A percentile compares a stretch with the other conserved stretches of the same genome.
phyloP scores from a whole-genome alignment of 352 stramenopile species.

The Phytophthora vignae region DNA sequence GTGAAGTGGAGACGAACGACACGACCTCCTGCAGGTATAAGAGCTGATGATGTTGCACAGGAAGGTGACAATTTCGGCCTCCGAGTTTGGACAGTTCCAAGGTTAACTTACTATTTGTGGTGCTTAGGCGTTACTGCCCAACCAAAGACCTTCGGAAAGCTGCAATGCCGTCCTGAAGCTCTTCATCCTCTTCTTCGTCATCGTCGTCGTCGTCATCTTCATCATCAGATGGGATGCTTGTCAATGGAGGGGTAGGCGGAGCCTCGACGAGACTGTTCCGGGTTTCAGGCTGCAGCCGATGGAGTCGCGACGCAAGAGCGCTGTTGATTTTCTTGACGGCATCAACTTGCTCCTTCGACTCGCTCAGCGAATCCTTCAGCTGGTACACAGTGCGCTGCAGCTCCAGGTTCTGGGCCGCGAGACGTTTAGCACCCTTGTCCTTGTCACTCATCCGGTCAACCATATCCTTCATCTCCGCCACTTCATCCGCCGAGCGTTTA shows the following conservation, averaged over 20 bases:
- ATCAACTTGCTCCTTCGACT: slow-evolving; percentile 74
- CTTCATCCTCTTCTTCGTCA: slow-evolving; percentile 52
- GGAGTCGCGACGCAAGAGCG: slow-evolving; percentile 71
- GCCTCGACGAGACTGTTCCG: slow-evolving; percentile 64
- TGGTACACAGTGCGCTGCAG: slow-evolving; percentile 79
- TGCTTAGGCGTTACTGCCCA: slow-evolving; percentile 9
- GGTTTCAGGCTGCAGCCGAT: slow-evolving; percentile 59
- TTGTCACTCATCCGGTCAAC: slow-evolving; percentile 71
- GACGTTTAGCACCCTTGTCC: slow-evolving; percentile 64
- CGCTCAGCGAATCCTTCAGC: slow-evolving; percentile 74
- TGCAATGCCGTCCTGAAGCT: slow-evolving; percentile 47
- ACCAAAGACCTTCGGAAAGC: slow-evolving; percentile 51
- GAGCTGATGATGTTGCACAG: background rate
- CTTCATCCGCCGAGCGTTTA: slow-evolving; percentile 61
- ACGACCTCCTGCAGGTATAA: background rate
- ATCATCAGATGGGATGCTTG: slow-evolving; percentile 53
- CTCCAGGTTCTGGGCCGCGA: slow-evolving; percentile 71
- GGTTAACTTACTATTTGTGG: slow-evolving; percentile 9
- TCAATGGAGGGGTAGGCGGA: slow-evolving; percentile 44
- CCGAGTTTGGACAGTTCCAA: background rate
- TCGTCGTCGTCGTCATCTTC: slow-evolving; percentile 62
- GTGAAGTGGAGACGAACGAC: background rate
- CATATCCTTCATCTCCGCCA: slow-evolving; percentile 67
- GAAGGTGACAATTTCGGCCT: background rate
- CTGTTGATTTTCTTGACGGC: slow-evolving; percentile 82